Evolutionary conservation across 2,329 filamentous ascomycete species (phyloP).

Genomic region (Colletotrichum liaoningense): DNA sequence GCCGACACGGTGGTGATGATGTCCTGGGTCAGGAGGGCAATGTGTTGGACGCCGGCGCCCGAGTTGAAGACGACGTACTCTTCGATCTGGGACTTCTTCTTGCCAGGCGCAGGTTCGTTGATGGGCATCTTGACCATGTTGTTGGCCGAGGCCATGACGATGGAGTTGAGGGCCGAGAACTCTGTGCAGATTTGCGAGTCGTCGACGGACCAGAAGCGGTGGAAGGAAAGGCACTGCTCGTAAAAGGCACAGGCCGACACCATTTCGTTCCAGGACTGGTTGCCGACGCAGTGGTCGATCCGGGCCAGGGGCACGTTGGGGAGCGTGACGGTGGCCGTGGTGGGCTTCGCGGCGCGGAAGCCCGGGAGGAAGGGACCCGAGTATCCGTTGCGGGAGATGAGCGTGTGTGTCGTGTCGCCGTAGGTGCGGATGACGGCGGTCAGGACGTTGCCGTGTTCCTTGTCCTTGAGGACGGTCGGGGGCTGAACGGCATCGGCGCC

Average conservation of each 20-base stretch:
- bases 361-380: conserved; percentile 84
- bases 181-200: conserved; percentile 94
- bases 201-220: conserved; percentile 97
- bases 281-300: conserved; percentile 97
- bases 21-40: conserved; percentile 84
- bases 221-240: conserved; percentile 89
- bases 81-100: conserved; percentile 94
- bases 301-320: conserved; percentile 76
- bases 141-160: conserved; percentile 91
- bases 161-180: conserved; percentile 86
- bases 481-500: conserved; percentile 72
- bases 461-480: conserved; percentile 66
- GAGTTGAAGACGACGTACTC: conserved; percentile 93
- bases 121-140: conserved; percentile 97
- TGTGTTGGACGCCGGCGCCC: conserved; percentile 92
- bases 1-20: conserved; percentile 83
- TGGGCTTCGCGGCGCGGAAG: conserved; percentile 68
- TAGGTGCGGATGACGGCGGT: conserved; percentile 90
- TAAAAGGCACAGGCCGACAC: conserved; percentile 76
- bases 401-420: conserved; percentile 93
- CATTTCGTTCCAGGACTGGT: conserved; percentile 96
- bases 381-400: conserved; percentile 80
- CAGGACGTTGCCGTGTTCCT: conserved; percentile 73
- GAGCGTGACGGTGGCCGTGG: conserved; percentile 55
- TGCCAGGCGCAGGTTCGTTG: conserved; percentile 92